Conservation (phyloP, 495 filamentous ascomycete species). For the Aspergillus nidulans region DNA sequence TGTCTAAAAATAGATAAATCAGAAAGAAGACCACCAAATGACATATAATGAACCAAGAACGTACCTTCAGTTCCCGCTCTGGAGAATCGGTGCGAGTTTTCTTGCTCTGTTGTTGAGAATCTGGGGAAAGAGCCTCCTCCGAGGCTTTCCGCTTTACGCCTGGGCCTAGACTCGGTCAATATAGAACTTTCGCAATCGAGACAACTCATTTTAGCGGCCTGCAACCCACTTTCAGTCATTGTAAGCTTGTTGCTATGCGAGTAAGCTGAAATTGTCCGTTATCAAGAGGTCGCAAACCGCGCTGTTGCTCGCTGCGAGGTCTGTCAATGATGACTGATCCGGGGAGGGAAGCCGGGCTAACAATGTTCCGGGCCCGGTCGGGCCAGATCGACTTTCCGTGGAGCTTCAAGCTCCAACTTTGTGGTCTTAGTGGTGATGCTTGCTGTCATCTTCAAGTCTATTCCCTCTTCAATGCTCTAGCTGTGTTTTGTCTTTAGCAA, state of each 20-base stretch:
- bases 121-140: constrained; percentile 60
- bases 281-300: constrained; percentile 1
- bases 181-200: background rate
- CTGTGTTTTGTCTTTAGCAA: background rate
- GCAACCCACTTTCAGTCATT: constrained; percentile 22
- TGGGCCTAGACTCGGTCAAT: constrained; percentile 24
- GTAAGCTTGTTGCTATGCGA: background rate
- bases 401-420: constrained; percentile 8
- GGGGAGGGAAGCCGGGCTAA: constrained; percentile 12
- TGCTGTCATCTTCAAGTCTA: background rate
- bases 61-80: constrained; percentile 48
- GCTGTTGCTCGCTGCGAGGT: constrained; percentile 3
- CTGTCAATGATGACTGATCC: constrained; percentile 1
- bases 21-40: background rate
- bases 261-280: background rate
- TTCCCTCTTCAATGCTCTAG: background rate
- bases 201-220: background rate
- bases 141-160: constrained; percentile 74
- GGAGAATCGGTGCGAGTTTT: constrained; percentile 58
- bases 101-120: constrained; percentile 47
- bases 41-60: background rate
- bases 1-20: constrained; percentile 10
- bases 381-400: constrained; percentile 16
- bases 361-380: constrained; percentile 16
- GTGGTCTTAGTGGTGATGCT: background rate